Conservation (phyloP, 345 rosid genomes). For the Excoecaria agallocha region DNA sequence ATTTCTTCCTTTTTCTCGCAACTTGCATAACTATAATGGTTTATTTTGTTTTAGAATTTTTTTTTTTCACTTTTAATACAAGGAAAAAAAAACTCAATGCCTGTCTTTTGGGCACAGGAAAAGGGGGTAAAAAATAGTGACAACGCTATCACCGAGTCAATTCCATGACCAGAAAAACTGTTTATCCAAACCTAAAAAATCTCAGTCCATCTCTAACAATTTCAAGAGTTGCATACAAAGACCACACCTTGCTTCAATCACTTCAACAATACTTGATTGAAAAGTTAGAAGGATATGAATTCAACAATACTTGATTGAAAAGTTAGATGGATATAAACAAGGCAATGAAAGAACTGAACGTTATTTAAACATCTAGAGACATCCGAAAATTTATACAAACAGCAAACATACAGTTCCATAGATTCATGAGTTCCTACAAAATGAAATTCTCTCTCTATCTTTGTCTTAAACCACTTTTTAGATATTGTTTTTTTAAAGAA, state of each 20-base stretch:
- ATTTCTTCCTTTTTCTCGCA: neutral
- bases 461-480: too few relatives aligned
- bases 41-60: neutral
- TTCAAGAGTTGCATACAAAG: neutral
- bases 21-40: neutral
- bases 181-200: neutral
- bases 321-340: too few relatives aligned
- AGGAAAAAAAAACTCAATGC: neutral
- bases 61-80: neutral
- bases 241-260: neutral
- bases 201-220: neutral
- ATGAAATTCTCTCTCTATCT: neutral
- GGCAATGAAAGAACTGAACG: neutral
- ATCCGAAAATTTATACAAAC: neutral
- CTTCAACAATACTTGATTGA: slow-evolving; percentile 1
- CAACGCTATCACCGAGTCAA: neutral
- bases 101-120: neutral
- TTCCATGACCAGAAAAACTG: neutral
- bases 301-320: too few relatives aligned
- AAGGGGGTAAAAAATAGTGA: neutral
- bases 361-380: neutral
- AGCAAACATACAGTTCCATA: neutral
- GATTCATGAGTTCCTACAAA: neutral
- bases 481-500: neutral
- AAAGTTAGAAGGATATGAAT: neutral